Conservation (phyloP, 2,329 filamentous ascomycete genomes). For the Diaporthe sp. region DNA sequence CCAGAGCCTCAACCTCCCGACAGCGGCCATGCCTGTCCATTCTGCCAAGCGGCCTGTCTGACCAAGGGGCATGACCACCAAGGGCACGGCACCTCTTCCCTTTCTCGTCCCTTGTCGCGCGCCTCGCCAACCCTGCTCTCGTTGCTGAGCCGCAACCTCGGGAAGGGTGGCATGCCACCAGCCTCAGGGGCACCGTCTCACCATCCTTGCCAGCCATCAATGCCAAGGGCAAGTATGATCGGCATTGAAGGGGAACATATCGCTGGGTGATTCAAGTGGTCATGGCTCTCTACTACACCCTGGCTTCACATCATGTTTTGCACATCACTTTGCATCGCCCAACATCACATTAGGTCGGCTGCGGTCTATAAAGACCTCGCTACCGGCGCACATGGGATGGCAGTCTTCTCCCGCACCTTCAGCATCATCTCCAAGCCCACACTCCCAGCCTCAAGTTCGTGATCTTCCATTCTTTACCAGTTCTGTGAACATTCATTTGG, state of each 20-base stretch:
- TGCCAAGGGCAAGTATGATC: constrained; percentile 16
- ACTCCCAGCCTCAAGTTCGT: constrained; percentile 9
- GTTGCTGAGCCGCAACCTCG: neutral
- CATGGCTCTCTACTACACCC: neutral
- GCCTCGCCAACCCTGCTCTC: constrained; percentile 6
- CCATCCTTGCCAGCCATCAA: constrained; percentile 10
- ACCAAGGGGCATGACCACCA: too few relatives aligned
- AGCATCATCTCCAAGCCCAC: constrained; percentile 14
- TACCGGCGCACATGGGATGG: constrained; percentile 14
- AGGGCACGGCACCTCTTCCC: neutral
- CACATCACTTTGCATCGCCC: neutral
- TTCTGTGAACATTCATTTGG: constrained; percentile 17
- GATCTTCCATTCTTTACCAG: constrained; percentile 24
- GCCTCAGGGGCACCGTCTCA: constrained; percentile 21
- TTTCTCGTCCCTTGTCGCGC: constrained; percentile 4
- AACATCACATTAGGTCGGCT: neutral
- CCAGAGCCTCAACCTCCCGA: constrained; percentile 9
- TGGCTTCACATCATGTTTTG: constrained; percentile 22
- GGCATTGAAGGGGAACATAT: constrained; percentile 24
- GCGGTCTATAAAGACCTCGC: constrained; percentile 23
- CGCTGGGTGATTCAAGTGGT: constrained; percentile 7
- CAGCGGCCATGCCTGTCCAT: neutral
- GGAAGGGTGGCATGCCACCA: neutral
- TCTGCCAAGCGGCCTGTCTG: constrained; percentile 2
- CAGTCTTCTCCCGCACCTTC: neutral